Percentiles rank a stretch among this genome's conserved stretches.
These are phyloP conservation scores for Melastoma candidum DNA, from an alignment of 441 rosid genomes.

Conservation along the genomic window DNA sequence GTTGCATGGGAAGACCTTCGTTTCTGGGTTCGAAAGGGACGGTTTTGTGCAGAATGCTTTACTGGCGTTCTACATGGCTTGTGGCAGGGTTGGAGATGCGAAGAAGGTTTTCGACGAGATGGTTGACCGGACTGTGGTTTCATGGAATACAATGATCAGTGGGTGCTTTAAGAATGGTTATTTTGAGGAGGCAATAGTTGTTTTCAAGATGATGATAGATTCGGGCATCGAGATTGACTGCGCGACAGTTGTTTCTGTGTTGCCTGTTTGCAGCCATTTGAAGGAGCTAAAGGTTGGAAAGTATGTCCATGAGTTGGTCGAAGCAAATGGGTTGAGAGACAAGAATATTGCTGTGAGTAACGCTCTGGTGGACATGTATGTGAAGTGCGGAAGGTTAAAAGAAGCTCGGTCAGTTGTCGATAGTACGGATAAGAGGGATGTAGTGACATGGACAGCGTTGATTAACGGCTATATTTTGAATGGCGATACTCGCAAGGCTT, in stretches of 20 bases:
- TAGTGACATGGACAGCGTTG: slow-evolving; percentile 55
- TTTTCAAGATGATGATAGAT: slow-evolving; percentile 38
- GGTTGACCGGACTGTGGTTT: slow-evolving; percentile 46
- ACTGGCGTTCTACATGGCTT: slow-evolving; percentile 61
- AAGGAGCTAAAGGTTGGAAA: slow-evolving; percentile 52
- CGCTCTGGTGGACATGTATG: slow-evolving; percentile 55
- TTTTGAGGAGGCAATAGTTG: slow-evolving; percentile 33
- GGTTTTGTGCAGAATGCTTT: slow-evolving; percentile 53
- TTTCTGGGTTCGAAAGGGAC: slow-evolving; percentile 28
- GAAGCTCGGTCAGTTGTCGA: slow-evolving; percentile 39
- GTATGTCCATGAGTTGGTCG: slow-evolving; percentile 42
- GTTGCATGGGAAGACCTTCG: slow-evolving; percentile 43
- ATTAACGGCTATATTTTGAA: slow-evolving; percentile 36
- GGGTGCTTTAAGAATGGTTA: slow-evolving; percentile 59
- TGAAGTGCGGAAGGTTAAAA: slow-evolving; percentile 41
- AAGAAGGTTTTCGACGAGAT: slow-evolving; percentile 44
- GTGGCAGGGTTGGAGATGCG: slow-evolving; percentile 38
- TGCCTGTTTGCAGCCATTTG: slow-evolving; percentile 65
- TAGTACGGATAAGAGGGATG: slow-evolving; percentile 39
- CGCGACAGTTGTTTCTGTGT: slow-evolving; percentile 50
- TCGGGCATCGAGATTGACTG: slow-evolving; percentile 45
- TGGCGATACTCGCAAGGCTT: slow-evolving; percentile 32
- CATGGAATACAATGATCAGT: slow-evolving; percentile 69
- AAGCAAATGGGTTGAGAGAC: slow-evolving; percentile 35
- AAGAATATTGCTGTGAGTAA: slow-evolving; percentile 40